Evolutionary conservation across 2,329 filamentous ascomycete species (phyloP).

Genomic region (Colletotrichum truncatum): DNA sequence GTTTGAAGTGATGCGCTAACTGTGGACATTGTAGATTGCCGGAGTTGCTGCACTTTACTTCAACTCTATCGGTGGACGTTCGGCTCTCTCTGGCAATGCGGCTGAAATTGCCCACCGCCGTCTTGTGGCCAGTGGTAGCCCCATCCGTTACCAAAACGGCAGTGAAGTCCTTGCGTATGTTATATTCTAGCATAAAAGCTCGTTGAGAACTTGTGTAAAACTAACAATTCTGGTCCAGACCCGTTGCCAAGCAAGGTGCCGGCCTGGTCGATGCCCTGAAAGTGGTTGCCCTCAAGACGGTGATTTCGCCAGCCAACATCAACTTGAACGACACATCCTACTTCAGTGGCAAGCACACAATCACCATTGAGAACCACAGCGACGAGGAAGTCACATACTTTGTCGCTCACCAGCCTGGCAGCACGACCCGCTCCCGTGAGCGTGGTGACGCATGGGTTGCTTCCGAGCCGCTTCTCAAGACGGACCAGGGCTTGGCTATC

Average conservation of each 20-base stretch:
- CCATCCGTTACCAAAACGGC: constrained; percentile 17
- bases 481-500: constrained; percentile 48
- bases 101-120: background rate
- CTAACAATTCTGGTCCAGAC: accelerated
- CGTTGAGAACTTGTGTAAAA: accelerated
- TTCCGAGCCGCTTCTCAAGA: constrained; percentile 51
- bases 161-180: constrained; percentile 19
- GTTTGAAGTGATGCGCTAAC: background rate
- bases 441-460: constrained; percentile 33
- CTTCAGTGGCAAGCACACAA: constrained; percentile 56
- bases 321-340: constrained; percentile 72
- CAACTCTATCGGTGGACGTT: constrained; percentile 32
- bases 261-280: constrained; percentile 67
- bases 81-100: background rate
- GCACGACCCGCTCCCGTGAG: constrained; percentile 62
- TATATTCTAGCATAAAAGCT: background rate
- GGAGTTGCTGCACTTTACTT: constrained; percentile 43
- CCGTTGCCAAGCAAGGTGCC: constrained; percentile 46
- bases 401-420: constrained; percentile 57
- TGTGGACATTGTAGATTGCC: constrained; percentile 43
- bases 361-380: constrained; percentile 64
- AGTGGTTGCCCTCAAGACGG: constrained; percentile 43
- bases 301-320: constrained; percentile 57
- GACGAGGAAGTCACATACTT: constrained; percentile 57
- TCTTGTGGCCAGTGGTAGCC: constrained; percentile 16